A percentile compares a stretch with the other conserved stretches of the same genome.
These are phyloP conservation scores for Gonium pectorale DNA, from an alignment of 139 green algal species.

Conservation along the genomic window DNA sequence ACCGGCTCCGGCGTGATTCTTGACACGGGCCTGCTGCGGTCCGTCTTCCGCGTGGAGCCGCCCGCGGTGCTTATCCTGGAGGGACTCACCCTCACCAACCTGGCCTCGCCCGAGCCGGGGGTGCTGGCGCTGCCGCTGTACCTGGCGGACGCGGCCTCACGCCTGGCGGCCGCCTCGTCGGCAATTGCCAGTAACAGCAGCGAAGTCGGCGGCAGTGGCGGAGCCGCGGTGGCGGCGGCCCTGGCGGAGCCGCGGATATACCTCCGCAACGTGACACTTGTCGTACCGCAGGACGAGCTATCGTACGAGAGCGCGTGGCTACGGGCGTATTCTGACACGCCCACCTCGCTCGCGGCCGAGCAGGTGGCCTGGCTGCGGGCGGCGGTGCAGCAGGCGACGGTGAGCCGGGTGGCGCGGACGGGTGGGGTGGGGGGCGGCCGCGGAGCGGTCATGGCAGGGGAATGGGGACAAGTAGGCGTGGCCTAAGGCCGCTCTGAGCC, in stretches of 20 bases:
- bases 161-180: background rate
- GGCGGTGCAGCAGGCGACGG: background rate
- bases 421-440: too few species aligned
- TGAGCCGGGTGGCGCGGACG: background rate
- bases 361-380: background rate
- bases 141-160: background rate
- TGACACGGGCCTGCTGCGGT: background rate
- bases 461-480: too few species aligned
- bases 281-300: constrained; percentile 19
- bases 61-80: constrained; percentile 13
- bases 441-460: too few species aligned
- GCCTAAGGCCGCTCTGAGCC: too few species aligned
- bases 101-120: constrained; percentile 7
- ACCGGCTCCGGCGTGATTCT: constrained; percentile 5
- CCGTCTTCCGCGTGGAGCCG: background rate
- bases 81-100: background rate
- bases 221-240: background rate
- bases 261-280: background rate
- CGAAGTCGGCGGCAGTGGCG: background rate
- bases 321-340: too few species aligned
- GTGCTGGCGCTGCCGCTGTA: constrained; percentile 23
- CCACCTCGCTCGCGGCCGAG: background rate
- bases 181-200: background rate
- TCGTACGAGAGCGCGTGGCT: constrained; percentile 14
- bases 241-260: background rate